phyloP scores from a whole-genome alignment of 2,329 filamentous ascomycete species.

The Colletotrichum siamense region DNA sequence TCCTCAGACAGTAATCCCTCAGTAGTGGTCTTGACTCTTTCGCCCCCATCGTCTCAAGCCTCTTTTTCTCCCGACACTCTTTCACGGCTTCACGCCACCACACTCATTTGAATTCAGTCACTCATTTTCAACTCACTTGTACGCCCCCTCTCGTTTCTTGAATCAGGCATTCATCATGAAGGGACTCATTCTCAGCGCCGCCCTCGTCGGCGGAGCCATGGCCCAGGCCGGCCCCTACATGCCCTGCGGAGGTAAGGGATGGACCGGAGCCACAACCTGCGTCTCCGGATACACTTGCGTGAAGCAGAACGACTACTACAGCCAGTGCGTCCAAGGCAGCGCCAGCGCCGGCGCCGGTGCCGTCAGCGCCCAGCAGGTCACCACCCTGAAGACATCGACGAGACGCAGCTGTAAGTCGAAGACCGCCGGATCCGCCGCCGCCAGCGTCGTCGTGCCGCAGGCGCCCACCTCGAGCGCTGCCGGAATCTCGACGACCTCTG shows the following conservation, averaged over 20 bases:
- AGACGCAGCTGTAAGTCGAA: slow-evolving; percentile 12
- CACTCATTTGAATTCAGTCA: not conserved
- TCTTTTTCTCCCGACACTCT: not conserved
- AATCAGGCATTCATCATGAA: slow-evolving; percentile 18
- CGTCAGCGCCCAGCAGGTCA: not conserved
- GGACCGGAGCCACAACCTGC: slow-evolving; percentile 42
- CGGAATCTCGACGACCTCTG: not conserved
- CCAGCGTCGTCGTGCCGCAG: not conserved
- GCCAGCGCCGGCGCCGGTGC: not conserved
- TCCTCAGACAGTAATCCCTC: too few relatives aligned
- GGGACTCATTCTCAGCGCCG: slow-evolving; percentile 5
- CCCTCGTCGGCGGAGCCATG: slow-evolving; percentile 2
- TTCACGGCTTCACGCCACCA: not conserved
- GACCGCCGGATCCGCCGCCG: not conserved
- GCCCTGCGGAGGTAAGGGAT: slow-evolving; percentile 48
- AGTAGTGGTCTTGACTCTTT: not conserved
- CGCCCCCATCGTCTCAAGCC: not conserved
- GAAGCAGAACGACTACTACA: slow-evolving; percentile 44
- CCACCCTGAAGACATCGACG: slow-evolving; percentile 3
- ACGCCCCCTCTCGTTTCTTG: not conserved
- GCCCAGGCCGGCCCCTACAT: slow-evolving; percentile 29
- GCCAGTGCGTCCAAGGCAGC: slow-evolving; percentile 39
- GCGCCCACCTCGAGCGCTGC: not conserved
- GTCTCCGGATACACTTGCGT: slow-evolving; percentile 46
- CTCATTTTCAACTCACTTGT: not conserved